A percentile compares a stretch with the other conserved stretches of the same genome.
phyloP scores from a whole-genome alignment of 768 basidiomycete genomes.

The Phaeolepiota aurea region DNA sequence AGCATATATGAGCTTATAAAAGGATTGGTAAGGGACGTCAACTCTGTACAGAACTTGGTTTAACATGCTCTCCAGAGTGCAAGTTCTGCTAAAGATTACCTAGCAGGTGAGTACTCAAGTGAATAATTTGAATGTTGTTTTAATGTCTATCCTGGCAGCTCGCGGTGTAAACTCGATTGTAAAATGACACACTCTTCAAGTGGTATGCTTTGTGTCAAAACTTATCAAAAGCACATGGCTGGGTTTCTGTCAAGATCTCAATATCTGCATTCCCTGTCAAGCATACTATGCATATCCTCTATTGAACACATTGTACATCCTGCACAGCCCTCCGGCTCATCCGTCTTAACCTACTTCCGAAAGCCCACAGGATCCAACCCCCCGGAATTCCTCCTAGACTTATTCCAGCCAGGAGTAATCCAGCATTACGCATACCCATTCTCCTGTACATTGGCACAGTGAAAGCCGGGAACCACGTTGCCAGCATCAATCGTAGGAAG shows the following conservation, averaged over 20 bases:
- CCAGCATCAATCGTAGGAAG: conserved; percentile 7
- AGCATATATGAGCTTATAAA: conserved; percentile 81
- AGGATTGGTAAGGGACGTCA: conserved; percentile 40
- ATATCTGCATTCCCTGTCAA: no score
- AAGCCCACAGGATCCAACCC: conserved; percentile 1
- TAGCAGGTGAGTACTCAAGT: conserved; percentile 38
- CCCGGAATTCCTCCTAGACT: conserved; percentile 7
- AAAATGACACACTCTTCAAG: no score
- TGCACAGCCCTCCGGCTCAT: conserved; percentile 9
- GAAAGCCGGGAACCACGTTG: conserved; percentile 10
- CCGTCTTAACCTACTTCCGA: conserved; percentile 3
- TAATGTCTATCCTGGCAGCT: conserved; percentile 7
- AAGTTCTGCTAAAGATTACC: conserved; percentile 68
- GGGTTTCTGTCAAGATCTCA: no score
- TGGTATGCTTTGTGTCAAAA: no score
- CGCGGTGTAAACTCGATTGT: conserved; percentile 39
- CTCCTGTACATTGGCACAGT: conserved; percentile 8
- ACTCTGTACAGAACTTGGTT: background rate
- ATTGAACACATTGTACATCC: no score
- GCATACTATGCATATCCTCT: no score
- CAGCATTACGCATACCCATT: conserved; percentile 6
- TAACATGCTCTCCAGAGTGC: conserved; percentile 35
- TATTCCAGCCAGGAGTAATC: conserved; percentile 8
- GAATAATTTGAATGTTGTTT: background rate
- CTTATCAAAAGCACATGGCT: no score